A percentile compares a stretch with the other conserved stretches of the same genome.
Conservation (phyloP, 2,329 filamentous ascomycete genomes). For the Aspergillus amoenus region DNA sequence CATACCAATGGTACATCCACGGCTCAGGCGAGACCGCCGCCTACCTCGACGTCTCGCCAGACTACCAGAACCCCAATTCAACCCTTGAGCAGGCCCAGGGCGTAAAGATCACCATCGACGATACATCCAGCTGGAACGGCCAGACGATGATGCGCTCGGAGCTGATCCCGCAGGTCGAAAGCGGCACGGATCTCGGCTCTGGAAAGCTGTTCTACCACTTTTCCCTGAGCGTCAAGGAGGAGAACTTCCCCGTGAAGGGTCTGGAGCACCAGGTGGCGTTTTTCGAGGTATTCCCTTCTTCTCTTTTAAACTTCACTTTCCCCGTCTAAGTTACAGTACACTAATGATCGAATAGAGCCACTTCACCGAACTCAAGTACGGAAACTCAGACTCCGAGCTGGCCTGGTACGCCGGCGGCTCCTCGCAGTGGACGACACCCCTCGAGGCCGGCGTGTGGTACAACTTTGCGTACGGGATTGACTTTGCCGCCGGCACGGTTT, state of each 20-base stretch:
- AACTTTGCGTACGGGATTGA: constrained; percentile 75
- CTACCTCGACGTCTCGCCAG: constrained; percentile 62
- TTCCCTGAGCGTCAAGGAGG: constrained; percentile 59
- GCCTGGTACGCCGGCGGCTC: constrained; percentile 63
- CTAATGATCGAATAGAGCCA: constrained; percentile 54
- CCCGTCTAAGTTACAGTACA: not conserved
- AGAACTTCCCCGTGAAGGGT: constrained; percentile 60
- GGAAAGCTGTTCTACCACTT: constrained; percentile 73
- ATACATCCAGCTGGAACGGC: constrained; percentile 65
- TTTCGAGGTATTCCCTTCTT: constrained; percentile 39
- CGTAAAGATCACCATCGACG: constrained; percentile 64
- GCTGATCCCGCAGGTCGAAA: constrained; percentile 68
- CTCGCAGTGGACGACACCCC: constrained; percentile 63
- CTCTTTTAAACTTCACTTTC: too few relatives aligned
- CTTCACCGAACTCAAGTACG: constrained; percentile 73
- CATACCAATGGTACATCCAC: constrained; percentile 77
- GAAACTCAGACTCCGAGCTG: constrained; percentile 54
- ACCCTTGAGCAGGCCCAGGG: constrained; percentile 58
- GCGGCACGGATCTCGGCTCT: constrained; percentile 61
- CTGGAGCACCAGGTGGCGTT: constrained; percentile 68
- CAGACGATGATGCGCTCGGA: constrained; percentile 72
- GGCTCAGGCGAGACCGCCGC: constrained; percentile 50
- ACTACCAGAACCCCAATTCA: constrained; percentile 67
- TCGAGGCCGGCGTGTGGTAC: constrained; percentile 67
- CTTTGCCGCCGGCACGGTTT: constrained; percentile 62